These are phyloP conservation scores for Endothia cerciana DNA, from an alignment of 2,329 filamentous ascomycete species.

Conservation along the genomic window DNA sequence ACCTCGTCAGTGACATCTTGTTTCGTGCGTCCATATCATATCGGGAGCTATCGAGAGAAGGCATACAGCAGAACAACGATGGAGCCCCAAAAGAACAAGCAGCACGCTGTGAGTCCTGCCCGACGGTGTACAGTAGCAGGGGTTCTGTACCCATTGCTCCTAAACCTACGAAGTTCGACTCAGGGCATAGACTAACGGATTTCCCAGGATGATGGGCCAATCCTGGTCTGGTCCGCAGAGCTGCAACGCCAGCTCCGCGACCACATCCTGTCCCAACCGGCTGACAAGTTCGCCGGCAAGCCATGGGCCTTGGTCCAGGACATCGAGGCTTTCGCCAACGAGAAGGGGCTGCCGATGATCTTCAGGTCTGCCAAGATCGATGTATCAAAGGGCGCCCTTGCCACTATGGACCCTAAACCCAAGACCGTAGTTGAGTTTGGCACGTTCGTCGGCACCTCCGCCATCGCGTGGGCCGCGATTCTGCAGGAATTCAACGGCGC, in stretches of 20 bases:
- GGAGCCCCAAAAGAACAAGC: neutral
- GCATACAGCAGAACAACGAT: neutral
- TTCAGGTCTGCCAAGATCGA: slow-evolving; percentile 37
- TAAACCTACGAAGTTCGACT: neutral
- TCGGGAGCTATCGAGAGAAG: neutral
- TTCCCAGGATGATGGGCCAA: neutral
- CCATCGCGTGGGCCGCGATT: slow-evolving; percentile 39
- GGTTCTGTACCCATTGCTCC: too few relatives aligned
- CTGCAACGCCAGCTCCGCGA: slow-evolving; percentile 17
- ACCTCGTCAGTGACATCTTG: neutral
- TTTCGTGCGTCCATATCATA: neutral
- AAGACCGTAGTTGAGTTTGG: slow-evolving; percentile 42
- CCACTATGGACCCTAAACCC: slow-evolving; percentile 34
- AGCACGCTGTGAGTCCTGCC: neutral
- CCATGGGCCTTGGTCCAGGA: slow-evolving; percentile 36
- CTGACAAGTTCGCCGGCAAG: slow-evolving; percentile 31
- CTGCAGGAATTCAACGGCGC: slow-evolving; percentile 33
- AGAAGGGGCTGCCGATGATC: slow-evolving; percentile 39
- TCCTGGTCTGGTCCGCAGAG: neutral
- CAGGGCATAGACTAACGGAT: neutral
- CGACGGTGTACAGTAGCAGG: neutral
- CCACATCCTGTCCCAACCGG: slow-evolving; percentile 28
- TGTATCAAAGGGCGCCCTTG: slow-evolving; percentile 32
- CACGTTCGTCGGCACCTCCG: slow-evolving; percentile 42
- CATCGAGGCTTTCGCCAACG: slow-evolving; percentile 39